phyloP scores from a whole-genome alignment of 495 filamentous ascomycete species.

The Schizothecium vesticola region DNA sequence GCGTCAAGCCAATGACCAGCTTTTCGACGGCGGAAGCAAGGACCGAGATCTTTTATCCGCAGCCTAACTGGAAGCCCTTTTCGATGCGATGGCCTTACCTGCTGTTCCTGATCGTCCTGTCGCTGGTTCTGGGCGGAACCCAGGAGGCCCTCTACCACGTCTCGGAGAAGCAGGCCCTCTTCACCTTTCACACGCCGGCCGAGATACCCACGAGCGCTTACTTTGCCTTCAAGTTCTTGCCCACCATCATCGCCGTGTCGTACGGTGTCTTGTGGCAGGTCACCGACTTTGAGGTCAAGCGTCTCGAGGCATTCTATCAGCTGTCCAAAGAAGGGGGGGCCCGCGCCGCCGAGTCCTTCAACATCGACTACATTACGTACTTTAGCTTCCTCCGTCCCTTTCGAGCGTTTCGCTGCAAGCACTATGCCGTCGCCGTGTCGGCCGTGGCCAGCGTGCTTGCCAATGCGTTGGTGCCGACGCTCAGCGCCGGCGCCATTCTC shows the following conservation, averaged over 20 bases:
- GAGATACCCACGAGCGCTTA: slow-evolving; percentile 50
- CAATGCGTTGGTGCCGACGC: slow-evolving; percentile 55
- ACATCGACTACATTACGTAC: slow-evolving; percentile 65
- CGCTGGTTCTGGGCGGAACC: slow-evolving; percentile 47
- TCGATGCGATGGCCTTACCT: slow-evolving; percentile 63
- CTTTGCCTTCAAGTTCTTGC: slow-evolving; percentile 68
- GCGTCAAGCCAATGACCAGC: slow-evolving; percentile 23
- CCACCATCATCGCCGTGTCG: slow-evolving; percentile 59
- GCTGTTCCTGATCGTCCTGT: slow-evolving; percentile 49
- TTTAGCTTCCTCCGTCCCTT: slow-evolving; percentile 59
- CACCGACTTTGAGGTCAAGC: slow-evolving; percentile 68
- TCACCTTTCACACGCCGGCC: slow-evolving; percentile 46
- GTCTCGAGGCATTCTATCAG: slow-evolving; percentile 70
- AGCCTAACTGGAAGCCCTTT: slow-evolving; percentile 67
- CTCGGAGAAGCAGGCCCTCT: slow-evolving; percentile 42
- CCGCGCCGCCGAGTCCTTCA: slow-evolving; percentile 60
- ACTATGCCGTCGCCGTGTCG: slow-evolving; percentile 61
- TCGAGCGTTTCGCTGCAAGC: slow-evolving; percentile 51
- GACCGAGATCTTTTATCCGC: slow-evolving; percentile 48
- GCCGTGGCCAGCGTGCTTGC: slow-evolving; percentile 58
- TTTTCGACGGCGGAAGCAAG: slow-evolving; percentile 24
- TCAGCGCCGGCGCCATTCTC: slow-evolving; percentile 54
- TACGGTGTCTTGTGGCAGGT: slow-evolving; percentile 74
- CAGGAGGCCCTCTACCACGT: slow-evolving; percentile 59
- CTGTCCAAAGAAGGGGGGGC: slow-evolving; percentile 60